A percentile compares a stretch with the other conserved stretches of the same genome.
Conservation (phyloP, 2,329 filamentous ascomycete species). For the Microthyrium microscopicum region DNA sequence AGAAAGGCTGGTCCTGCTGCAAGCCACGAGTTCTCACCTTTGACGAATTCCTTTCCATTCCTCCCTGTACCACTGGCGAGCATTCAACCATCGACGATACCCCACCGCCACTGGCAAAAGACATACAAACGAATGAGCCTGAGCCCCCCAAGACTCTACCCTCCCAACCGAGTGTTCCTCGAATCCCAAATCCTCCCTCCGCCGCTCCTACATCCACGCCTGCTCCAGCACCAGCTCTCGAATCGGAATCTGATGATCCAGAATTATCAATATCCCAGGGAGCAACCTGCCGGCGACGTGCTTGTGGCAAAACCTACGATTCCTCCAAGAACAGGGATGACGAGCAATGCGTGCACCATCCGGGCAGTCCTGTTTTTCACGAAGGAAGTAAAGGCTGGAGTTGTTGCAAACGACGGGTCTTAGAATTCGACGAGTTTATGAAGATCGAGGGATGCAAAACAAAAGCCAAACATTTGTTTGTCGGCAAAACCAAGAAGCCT, state of each 20-base stretch:
- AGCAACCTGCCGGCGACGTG: constrained; percentile 59
- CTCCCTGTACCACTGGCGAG: constrained; percentile 81
- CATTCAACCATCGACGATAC: constrained; percentile 77
- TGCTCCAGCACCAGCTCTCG: constrained; percentile 45
- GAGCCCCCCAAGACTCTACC: constrained; percentile 26
- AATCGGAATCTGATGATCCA: constrained; percentile 79
- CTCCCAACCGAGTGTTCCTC: constrained; percentile 14
- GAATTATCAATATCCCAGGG: constrained; percentile 55
- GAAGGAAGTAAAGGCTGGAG: constrained; percentile 96
- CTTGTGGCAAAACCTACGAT: constrained; percentile 52
- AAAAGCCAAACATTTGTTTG: constrained; percentile 67
- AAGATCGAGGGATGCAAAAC: constrained; percentile 83
- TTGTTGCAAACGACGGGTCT: constrained; percentile 85
- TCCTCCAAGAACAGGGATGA: constrained; percentile 42
- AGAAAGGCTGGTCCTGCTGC: constrained; percentile 99
- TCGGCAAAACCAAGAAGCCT: constrained; percentile 55
- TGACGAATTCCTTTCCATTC: constrained; percentile 88
- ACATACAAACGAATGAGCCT: constrained; percentile 27
- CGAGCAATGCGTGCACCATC: constrained; percentile 77
- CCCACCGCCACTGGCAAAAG: constrained; percentile 30
- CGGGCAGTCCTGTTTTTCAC: constrained; percentile 83
- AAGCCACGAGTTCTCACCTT: constrained; percentile 93
- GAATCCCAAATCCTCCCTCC: constrained; percentile 19
- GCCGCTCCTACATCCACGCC: constrained; percentile 18
- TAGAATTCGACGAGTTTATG: constrained; percentile 98